Evolutionary conservation across 768 basidiomycete species (phyloP), one percentile per base, ranked within the genome.

Genomic region (Amanita polypyramis): DNA sequence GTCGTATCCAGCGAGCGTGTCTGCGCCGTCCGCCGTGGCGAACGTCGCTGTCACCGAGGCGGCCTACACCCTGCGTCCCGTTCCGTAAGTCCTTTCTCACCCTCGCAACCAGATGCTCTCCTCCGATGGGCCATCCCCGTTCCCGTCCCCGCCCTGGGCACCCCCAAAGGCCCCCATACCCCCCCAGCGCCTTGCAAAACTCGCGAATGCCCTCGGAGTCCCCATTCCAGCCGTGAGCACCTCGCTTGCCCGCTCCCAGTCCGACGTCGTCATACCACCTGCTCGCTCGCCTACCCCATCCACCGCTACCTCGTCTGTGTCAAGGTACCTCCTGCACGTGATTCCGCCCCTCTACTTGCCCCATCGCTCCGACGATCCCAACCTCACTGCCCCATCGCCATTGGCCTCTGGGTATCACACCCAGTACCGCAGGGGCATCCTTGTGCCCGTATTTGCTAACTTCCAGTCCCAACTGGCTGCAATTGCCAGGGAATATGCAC

Each of bases 401-500:
- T 66, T 66, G 41, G 79, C 84, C 1, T 81, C 83, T 5, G 83
- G 84, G n/a, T 86, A 87, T 55, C 83, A 88, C 53, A 70, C 76
- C 14, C 82, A 85, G 43, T 88, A 89, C 58, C 77, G 77, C 11
- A 77, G 94, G 21, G 94, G 94, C 6, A 82, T 80, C n/a, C 72
- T 98, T 10, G 77, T 97, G 3, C 85, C 93, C 0, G 72, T 98
- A 0, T 79, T 93, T 59, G 72, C 92, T 4, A 89, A 84, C 0
- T 67, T 98, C 1, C 82, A 89, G 35, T 75, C 81, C 0, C 94
- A 96, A 60, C 67, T 96, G 8, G 70, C 72, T 17, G 86, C 90
- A 5, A 96, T 98, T 44, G 92, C 94, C 11, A 83, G 82, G 63
- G 94, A 97, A 65, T 98, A 93, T 58, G 87, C 88, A 2, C 70